Conservation (phyloP, 1,139 yeast species). For the Waltiozyma solani region DNA sequence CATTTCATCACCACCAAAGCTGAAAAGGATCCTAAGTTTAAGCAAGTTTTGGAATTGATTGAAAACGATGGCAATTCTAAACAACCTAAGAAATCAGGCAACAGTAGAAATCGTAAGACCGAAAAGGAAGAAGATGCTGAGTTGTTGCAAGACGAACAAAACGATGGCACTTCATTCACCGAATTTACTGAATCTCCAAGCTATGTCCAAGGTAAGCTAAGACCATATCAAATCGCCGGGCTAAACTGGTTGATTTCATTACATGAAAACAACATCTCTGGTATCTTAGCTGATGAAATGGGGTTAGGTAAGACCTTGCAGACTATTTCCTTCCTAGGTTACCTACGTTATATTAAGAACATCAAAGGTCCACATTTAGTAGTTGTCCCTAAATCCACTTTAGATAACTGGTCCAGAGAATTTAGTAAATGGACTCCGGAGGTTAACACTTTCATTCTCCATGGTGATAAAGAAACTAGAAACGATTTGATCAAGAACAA, state of each 20-base stretch:
- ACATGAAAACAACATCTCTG: constrained; percentile 77
- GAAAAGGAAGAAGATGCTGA: constrained; percentile 69
- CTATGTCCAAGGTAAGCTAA: constrained; percentile 49
- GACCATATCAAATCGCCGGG: constrained; percentile 90
- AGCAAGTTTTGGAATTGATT: constrained; percentile 29
- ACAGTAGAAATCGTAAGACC: constrained; percentile 35
- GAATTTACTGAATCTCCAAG: constrained; percentile 61
- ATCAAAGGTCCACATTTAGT: constrained; percentile 67
- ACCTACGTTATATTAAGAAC: constrained; percentile 47
- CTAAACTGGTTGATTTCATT: constrained; percentile 83
- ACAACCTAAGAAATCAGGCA: constrained; percentile 3
- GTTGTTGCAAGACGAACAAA: constrained; percentile 40
- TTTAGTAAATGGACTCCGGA: constrained; percentile 76
- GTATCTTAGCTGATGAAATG: constrained; percentile 97
- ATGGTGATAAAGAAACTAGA: constrained; percentile 66
- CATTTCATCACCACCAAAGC: constrained; percentile 64
- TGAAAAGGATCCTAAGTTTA: constrained; percentile 48
- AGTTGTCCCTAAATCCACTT: constrained; percentile 69
- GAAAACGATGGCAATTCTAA: constrained; percentile 18
- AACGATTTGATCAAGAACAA: constrained; percentile 38
- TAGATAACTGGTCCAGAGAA: constrained; percentile 75
- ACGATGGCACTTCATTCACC: constrained; percentile 30
- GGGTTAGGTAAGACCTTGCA: constrained; percentile 95
- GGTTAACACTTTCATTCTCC: constrained; percentile 53
- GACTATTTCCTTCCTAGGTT: constrained; percentile 77